Percentiles rank a stretch among this genome's conserved stretches.
phyloP scores from a whole-genome alignment of 2,329 filamentous ascomycete genomes.

The Penicillium concentricum region DNA sequence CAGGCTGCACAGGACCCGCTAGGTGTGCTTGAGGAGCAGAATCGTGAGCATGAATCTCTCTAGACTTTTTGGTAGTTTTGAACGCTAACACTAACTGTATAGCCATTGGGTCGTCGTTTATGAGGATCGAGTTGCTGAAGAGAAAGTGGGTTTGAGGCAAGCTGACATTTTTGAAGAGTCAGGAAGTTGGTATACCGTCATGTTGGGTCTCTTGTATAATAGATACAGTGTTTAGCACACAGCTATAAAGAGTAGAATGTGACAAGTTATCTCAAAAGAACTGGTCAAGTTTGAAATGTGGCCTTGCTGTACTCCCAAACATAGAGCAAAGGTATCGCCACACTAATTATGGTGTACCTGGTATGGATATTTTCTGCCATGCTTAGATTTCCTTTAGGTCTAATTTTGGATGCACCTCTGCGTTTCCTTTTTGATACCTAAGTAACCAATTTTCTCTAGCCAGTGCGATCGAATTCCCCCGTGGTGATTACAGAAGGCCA shows the following conservation, averaged over 20 bases:
- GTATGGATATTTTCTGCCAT: neutral
- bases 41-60: neutral
- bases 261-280: neutral
- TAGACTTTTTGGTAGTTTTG: neutral
- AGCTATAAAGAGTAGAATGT: neutral
- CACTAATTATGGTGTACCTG: neutral
- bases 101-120: neutral
- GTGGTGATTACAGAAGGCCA: too few relatives aligned
- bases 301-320: neutral
- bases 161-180: neutral
- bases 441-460: too few relatives aligned
- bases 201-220: neutral
- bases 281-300: neutral
- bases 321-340: neutral
- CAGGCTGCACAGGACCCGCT: neutral
- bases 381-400: too few relatives aligned
- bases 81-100: neutral
- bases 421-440: too few relatives aligned
- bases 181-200: neutral
- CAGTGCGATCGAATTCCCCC: too few relatives aligned
- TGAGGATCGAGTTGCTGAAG: slow-evolving; percentile 5
- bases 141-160: neutral
- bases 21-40: neutral
- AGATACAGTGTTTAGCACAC: neutral
- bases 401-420: too few relatives aligned